Conservation (phyloP, 108 stramenopile genomes). For the Pseudonitzschia multistriata region DNA sequence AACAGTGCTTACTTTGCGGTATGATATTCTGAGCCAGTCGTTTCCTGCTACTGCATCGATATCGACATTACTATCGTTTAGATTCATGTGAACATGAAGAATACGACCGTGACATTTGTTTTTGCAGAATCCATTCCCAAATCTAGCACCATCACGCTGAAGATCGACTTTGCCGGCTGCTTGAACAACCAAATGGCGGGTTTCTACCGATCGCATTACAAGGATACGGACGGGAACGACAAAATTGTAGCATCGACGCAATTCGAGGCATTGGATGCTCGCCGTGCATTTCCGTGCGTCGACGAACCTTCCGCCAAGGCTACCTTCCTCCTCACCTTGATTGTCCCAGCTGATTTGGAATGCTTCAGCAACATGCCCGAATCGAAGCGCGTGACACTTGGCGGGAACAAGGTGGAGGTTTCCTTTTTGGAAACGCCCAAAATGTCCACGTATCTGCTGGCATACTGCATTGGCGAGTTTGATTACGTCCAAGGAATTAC, state of each 20-base stretch:
- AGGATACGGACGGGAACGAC: slow-evolving; percentile 64
- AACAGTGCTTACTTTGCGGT: background rate
- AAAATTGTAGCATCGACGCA: slow-evolving; percentile 95
- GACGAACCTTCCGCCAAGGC: slow-evolving; percentile 97
- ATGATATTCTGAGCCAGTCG: background rate
- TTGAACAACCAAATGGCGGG: slow-evolving; percentile 96
- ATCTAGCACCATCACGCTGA: slow-evolving; percentile 45
- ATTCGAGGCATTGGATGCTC: slow-evolving; percentile 95
- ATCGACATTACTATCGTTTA: background rate
- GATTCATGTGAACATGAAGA: slow-evolving; percentile 61
- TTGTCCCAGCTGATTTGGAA: slow-evolving; percentile 71
- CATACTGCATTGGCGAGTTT: slow-evolving; percentile 92
- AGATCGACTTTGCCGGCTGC: slow-evolving; percentile 73
- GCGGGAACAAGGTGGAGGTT: slow-evolving; percentile 48
- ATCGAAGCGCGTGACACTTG: slow-evolving; percentile 42
- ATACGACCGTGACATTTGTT: slow-evolving; percentile 72
- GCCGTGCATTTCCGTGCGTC: slow-evolving; percentile 94
- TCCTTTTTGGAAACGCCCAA: slow-evolving; percentile 80
- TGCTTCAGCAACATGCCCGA: slow-evolving; percentile 97
- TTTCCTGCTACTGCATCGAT: slow-evolving; percentile 1
- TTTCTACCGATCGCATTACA: slow-evolving; percentile 91
- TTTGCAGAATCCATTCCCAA: slow-evolving; percentile 55
- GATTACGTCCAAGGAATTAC: slow-evolving; percentile 74
- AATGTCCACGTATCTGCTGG: slow-evolving; percentile 95
- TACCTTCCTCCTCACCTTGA: slow-evolving; percentile 79